Evolutionary conservation across 2,329 filamentous ascomycete genomes (phyloP).

Genomic region (Colletotrichum cereale): DNA sequence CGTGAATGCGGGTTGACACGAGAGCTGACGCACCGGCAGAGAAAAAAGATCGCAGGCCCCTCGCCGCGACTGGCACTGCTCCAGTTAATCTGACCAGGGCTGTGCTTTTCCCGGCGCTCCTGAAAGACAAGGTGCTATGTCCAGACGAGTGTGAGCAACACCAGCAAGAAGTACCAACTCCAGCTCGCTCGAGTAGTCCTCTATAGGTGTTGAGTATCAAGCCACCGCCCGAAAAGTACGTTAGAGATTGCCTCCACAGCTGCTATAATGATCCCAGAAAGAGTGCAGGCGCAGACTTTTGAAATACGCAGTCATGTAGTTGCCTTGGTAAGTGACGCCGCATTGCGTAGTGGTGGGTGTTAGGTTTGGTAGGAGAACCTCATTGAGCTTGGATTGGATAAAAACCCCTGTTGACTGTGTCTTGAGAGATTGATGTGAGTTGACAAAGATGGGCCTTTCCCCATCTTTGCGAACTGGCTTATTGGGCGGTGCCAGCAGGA

Average conservation of each 20-base stretch:
- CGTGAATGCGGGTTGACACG: slow-evolving; percentile 54
- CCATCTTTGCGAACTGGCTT: slow-evolving; percentile 58
- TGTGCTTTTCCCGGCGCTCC: slow-evolving; percentile 31
- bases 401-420: slow-evolving; percentile 26
- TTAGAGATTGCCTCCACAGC: slow-evolving; percentile 50
- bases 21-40: slow-evolving; percentile 63
- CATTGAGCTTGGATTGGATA: slow-evolving; percentile 19
- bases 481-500: slow-evolving; percentile 58
- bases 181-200: slow-evolving; percentile 32
- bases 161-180: slow-evolving; percentile 34
- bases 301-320: slow-evolving; percentile 41
- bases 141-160: slow-evolving; percentile 33
- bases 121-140: slow-evolving; percentile 35
- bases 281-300: slow-evolving; percentile 37
- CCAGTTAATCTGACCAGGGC: slow-evolving; percentile 59
- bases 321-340: slow-evolving; percentile 41
- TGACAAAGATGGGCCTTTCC: slow-evolving; percentile 38
- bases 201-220: slow-evolving; percentile 33
- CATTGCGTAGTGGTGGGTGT: slow-evolving; percentile 41
- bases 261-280: slow-evolving; percentile 52
- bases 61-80: slow-evolving; percentile 55
- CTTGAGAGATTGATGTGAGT: slow-evolving; percentile 49
- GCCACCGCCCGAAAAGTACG: slow-evolving; percentile 35
- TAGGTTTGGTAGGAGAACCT: slow-evolving; percentile 39
- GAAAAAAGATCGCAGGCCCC: slow-evolving; percentile 60